phyloP scores from a whole-genome alignment of 306 rosid genomes.

The Acacia melanoxylon region DNA sequence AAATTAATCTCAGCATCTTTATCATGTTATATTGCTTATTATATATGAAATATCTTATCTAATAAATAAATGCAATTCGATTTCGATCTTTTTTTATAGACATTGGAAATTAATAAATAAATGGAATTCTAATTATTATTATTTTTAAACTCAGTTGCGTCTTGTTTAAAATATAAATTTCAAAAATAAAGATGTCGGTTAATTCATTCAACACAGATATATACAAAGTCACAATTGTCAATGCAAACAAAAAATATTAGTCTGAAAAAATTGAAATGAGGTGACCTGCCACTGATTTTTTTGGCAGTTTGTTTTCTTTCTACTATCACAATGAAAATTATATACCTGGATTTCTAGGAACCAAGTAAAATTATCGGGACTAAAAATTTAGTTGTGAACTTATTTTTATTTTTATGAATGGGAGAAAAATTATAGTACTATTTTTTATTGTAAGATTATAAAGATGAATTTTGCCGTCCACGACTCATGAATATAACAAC shows the following conservation, averaged over 20 bases:
- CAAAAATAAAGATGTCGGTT: neutral
- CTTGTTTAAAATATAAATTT: neutral
- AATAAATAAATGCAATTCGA: too few relatives aligned
- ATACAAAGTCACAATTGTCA: conserved; percentile 14
- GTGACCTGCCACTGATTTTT: conserved; percentile 19
- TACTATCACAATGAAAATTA: neutral
- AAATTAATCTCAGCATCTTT: too few relatives aligned
- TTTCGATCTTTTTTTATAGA: too few relatives aligned
- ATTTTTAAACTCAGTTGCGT: neutral
- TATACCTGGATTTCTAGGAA: conserved; percentile 43
- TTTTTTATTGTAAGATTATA: neutral
- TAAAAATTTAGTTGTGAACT: neutral
- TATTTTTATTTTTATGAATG: neutral
- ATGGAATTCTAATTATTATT: neutral
- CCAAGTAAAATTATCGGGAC: conserved; percentile 35
- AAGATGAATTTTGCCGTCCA: neutral
- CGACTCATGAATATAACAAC: neutral
- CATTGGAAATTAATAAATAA: neutral
- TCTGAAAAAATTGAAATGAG: conserved; percentile 9
- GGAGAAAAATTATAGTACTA: neutral
- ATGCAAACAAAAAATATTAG: conserved; percentile 32
- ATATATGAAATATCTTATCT: too few relatives aligned
- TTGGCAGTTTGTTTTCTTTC: neutral
- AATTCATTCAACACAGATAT: neutral
- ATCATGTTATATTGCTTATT: too few relatives aligned